These are phyloP conservation scores for Phytomonas sp. DNA, from an alignment of 208 protist species.

Conservation along the genomic window DNA sequence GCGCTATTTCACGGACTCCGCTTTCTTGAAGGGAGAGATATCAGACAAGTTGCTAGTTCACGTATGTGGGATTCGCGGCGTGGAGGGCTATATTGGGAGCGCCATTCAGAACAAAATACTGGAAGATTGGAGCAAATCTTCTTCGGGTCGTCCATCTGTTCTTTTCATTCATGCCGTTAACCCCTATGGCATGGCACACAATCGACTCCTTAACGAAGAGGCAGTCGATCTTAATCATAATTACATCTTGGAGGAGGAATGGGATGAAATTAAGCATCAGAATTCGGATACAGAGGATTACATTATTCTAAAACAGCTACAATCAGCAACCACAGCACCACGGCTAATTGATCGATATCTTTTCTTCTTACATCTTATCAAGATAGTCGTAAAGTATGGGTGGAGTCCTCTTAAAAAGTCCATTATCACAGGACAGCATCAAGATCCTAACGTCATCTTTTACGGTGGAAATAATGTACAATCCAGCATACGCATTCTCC, in stretches of 20 bases:
- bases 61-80: constrained; percentile 60
- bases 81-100: constrained; percentile 82
- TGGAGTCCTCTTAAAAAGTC: constrained; percentile 32
- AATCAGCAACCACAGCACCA: constrained; percentile 27
- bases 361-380: constrained; percentile 31
- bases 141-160: constrained; percentile 44
- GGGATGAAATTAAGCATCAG: constrained; percentile 25
- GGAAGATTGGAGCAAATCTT: constrained; percentile 44
- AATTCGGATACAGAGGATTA: constrained; percentile 43
- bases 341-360: constrained; percentile 63
- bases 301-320: constrained; percentile 24
- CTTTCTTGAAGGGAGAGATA: constrained; percentile 48
- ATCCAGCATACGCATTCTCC: constrained; percentile 43
- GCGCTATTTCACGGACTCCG: constrained; percentile 72
- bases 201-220: constrained; percentile 74
- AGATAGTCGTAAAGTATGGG: constrained; percentile 26
- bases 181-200: constrained; percentile 79
- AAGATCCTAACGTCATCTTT: constrained; percentile 57
- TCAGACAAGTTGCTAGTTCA: constrained; percentile 65
- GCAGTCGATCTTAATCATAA: constrained; percentile 84
- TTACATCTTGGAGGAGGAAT: constrained; percentile 53
- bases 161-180: constrained; percentile 85
- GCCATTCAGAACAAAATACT: constrained; percentile 74
- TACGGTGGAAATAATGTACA: constrained; percentile 69
- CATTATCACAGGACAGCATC: constrained; percentile 63